Percentiles rank a stretch among this genome's conserved stretches.
phyloP scores from a whole-genome alignment of 192 early-diverging fungal species.

The Coemansia sp. region DNA sequence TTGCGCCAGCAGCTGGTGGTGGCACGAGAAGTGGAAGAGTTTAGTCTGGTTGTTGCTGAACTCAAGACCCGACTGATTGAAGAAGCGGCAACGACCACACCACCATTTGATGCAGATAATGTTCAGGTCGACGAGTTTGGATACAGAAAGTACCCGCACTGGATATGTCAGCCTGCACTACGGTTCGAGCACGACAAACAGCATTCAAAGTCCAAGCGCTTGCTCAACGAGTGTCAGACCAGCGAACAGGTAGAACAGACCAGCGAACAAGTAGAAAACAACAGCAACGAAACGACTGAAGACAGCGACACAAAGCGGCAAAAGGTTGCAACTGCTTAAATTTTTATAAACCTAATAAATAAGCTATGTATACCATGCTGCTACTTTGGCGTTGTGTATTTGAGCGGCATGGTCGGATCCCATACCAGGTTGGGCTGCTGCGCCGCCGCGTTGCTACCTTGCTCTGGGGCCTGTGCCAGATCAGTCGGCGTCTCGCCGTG shows the following conservation, averaged over 20 bases:
- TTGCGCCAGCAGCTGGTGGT: slow-evolving; percentile 70
- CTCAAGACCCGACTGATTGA: slow-evolving; percentile 51
- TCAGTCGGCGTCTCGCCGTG: slow-evolving; percentile 28
- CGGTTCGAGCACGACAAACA: slow-evolving; percentile 56
- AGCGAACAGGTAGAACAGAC: background rate
- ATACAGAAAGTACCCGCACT: slow-evolving; percentile 59
- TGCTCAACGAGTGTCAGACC: slow-evolving; percentile 42
- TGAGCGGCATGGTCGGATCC: slow-evolving; percentile 50
- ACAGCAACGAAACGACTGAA: background rate
- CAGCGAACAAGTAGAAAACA: too few relatives aligned
- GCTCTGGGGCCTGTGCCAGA: slow-evolving; percentile 23
- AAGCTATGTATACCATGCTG: background rate
- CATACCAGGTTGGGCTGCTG: slow-evolving; percentile 32
- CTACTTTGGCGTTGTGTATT: slow-evolving; percentile 31
- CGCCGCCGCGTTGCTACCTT: background rate
- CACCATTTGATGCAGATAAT: slow-evolving; percentile 30
- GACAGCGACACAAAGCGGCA: slow-evolving; percentile 18
- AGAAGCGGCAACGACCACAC: slow-evolving; percentile 3
- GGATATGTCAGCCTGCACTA: slow-evolving; percentile 63
- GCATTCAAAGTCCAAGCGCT: slow-evolving; percentile 38
- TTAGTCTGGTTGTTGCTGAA: slow-evolving; percentile 53
- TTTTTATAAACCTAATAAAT: background rate
- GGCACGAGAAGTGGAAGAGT: slow-evolving; percentile 60
- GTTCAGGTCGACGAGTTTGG: slow-evolving; percentile 41
- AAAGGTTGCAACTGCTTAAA: slow-evolving; percentile 8